Evolutionary conservation across 2,329 filamentous ascomycete species (phyloP).

Genomic region (Fusarium sarcochroum): DNA sequence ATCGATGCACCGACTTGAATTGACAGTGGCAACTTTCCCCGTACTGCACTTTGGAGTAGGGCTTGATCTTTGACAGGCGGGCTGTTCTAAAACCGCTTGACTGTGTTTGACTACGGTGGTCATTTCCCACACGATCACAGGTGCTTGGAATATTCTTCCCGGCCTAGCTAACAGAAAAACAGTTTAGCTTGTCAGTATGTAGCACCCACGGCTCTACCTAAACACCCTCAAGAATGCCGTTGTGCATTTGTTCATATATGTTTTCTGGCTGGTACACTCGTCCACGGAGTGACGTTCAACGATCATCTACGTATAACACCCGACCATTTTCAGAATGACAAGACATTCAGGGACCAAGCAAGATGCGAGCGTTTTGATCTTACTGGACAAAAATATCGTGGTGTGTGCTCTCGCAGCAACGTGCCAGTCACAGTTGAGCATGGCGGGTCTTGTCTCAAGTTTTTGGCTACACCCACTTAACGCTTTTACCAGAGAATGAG

Average conservation of each 20-base stretch:
- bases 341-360: slow-evolving; percentile 1
- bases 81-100: slow-evolving; percentile 37
- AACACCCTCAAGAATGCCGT: slow-evolving; percentile 5
- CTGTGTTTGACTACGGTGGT: slow-evolving; percentile 33
- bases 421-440: slow-evolving; percentile 42
- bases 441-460: slow-evolving; percentile 48
- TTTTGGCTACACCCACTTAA: slow-evolving; percentile 44
- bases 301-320: slow-evolving; percentile 1
- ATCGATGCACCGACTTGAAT: slow-evolving; percentile 29
- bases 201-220: not conserved
- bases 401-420: slow-evolving; percentile 39
- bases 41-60: slow-evolving; percentile 23
- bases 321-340: slow-evolving; percentile 7
- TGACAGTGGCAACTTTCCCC: slow-evolving; percentile 29
- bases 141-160: slow-evolving; percentile 25
- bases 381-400: slow-evolving; percentile 26
- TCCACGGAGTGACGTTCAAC: slow-evolving; percentile 11
- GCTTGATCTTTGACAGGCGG: slow-evolving; percentile 31
- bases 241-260: slow-evolving; percentile 1
- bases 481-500: slow-evolving; percentile 31
- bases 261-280: not conserved
- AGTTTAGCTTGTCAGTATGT: slow-evolving; percentile 8
- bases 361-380: slow-evolving; percentile 23
- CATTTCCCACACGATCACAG: slow-evolving; percentile 34
- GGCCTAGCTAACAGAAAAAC: slow-evolving; percentile 22